Conservation (phyloP, 2,329 filamentous ascomycete genomes). For the Alternaria gaisen region DNA sequence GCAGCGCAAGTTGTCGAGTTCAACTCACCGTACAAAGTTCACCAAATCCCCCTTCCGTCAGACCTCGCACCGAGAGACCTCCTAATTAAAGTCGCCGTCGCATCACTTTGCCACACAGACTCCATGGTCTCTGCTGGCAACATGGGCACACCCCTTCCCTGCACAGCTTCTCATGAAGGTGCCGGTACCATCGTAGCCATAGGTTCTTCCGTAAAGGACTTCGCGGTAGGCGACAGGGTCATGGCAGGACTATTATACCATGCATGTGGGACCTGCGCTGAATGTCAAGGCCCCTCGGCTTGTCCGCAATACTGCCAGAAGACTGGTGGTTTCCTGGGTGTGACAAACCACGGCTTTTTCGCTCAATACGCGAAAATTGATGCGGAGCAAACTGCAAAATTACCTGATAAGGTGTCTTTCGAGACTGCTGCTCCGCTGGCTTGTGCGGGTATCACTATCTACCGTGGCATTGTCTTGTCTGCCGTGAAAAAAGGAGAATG, state of each 20-base stretch:
- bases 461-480: slow-evolving; percentile 70
- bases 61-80: slow-evolving; percentile 62
- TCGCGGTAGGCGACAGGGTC: neutral
- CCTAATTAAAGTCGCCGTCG: slow-evolving; percentile 68
- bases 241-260: neutral
- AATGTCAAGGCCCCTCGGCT: neutral
- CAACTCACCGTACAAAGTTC: slow-evolving; percentile 65
- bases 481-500: neutral
- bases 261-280: neutral
- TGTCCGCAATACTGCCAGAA: neutral
- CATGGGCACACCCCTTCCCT: slow-evolving; percentile 60
- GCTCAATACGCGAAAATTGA: neutral
- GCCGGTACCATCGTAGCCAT: slow-evolving; percentile 63
- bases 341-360: neutral
- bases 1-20: slow-evolving; percentile 61
- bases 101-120: slow-evolving; percentile 71
- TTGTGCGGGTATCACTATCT: slow-evolving; percentile 63
- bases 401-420: slow-evolving; percentile 32
- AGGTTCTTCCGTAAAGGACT: slow-evolving; percentile 51
- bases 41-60: slow-evolving; percentile 59
- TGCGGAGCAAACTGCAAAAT: slow-evolving; percentile 12
- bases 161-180: slow-evolving; percentile 59
- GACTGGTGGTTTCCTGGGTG: neutral
- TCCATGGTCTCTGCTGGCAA: slow-evolving; percentile 62
- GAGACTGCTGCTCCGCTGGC: slow-evolving; percentile 39